Base-by-base conservation (phyloP, 441 rosid genomes). In the Rhodomyrtus psidioides region DNA sequence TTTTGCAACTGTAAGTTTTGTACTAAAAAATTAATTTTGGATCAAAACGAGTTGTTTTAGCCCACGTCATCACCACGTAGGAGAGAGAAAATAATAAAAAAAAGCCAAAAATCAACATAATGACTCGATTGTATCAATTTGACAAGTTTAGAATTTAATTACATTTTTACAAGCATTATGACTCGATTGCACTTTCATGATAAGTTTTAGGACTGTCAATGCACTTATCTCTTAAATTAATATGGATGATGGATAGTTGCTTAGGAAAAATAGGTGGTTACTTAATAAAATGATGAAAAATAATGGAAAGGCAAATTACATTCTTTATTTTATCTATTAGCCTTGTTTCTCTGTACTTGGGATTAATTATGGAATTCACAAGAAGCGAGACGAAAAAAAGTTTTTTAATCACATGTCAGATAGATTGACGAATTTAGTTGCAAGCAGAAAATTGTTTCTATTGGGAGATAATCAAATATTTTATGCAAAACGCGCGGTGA, bases 171-270 rank as follows among this genome's bases (percentile, higher is more conserved):
- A 46, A 46, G 12, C 9, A 9, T 44, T 12, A 3, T 3, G 4
- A 49, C 4, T 49, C 13, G 4, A 10, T 49, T 49, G 53, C 2
- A 49, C 3, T 49, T 10, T 12, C 1, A 49, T 49, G 53, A 49
- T 49, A 49, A 49, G 14, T 49, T 49, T 49, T 46, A 10, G 14
- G 53, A 49, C 13, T 10, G 10, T 12, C 3, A 49, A 46, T 2
- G 3, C 12, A 42, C 6, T 6, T 42, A 42, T 42, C 1, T 5
- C 6, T 51, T 51, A 51, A 51, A 12, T 14, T 57, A 2, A 6
- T 5, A 58, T 12, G 1, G 2, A 58, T 0, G 3, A 12, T n/a
- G 14, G 27, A n/a, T 26, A 2, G 3, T 57, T 57, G 10, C 0
- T 6, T 2, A 51, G 5, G 0, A 4, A 14, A 4, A 13, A 51